Percentiles rank a stretch among this genome's conserved stretches.
Evolutionary conservation across 805 yeast species (phyloP).

Genomic region (Maudiozyma pseudohumilis): DNA sequence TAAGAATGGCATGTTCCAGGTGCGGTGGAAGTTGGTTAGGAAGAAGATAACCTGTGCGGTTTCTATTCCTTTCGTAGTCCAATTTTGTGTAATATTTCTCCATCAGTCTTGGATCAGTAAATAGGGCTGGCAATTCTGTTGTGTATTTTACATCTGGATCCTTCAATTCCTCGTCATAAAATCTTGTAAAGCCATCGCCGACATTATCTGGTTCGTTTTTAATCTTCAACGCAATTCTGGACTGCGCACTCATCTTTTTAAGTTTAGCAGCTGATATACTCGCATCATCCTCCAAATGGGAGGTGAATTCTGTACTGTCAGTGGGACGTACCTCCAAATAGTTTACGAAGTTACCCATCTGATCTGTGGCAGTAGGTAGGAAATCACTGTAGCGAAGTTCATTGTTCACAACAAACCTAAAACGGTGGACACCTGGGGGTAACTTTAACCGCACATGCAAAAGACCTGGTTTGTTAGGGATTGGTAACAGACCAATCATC

Average conservation of each 20-base stretch:
- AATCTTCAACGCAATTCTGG: conserved; percentile 38
- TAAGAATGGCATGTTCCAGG: conserved; percentile 82
- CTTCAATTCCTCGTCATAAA: conserved; percentile 48
- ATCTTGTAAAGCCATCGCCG: conserved; percentile 71
- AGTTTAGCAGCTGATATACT: not conserved
- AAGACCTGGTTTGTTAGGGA: conserved; percentile 21
- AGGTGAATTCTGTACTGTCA: conserved; percentile 14
- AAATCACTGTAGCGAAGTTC: conserved; percentile 80
- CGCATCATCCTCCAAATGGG: not conserved
- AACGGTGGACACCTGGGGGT: conserved; percentile 85
- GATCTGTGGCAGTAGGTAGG: conserved; percentile 90
- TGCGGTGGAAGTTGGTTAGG: conserved; percentile 98
- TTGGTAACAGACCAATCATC: conserved; percentile 72
- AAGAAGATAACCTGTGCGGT: conserved; percentile 50
- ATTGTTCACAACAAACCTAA: conserved; percentile 87
- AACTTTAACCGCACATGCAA: conserved; percentile 62
- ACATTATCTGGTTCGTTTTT: conserved; percentile 44
- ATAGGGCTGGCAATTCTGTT: conserved; percentile 69
- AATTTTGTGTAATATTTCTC: conserved; percentile 71
- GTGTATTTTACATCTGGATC: conserved; percentile 35
- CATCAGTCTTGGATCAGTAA: conserved; percentile 77
- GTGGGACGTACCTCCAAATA: conserved; percentile 61
- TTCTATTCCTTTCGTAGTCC: conserved; percentile 45
- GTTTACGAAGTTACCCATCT: conserved; percentile 89
- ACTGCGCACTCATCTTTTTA: conserved; percentile 30